phyloP scores from a whole-genome alignment of 1,139 yeast species.

The Geotrichum restrictum region DNA sequence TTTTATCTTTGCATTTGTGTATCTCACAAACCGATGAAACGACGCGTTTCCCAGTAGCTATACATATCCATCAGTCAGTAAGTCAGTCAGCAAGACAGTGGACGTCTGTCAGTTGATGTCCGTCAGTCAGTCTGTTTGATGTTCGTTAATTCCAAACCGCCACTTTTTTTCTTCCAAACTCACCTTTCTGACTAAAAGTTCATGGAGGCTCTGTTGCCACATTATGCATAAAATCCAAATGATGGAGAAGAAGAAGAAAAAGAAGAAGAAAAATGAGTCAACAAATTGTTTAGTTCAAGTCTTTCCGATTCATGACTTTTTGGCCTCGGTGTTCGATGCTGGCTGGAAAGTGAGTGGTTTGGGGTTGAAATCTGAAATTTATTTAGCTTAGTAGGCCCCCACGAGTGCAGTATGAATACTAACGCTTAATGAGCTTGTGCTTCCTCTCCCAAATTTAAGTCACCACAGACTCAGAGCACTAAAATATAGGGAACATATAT shows the following conservation, averaged over 20 bases:
- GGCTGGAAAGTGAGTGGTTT: not conserved
- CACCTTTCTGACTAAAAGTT: constrained; percentile 26
- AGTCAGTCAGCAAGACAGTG: no score
- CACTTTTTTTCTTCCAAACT: not conserved
- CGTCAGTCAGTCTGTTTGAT: no score
- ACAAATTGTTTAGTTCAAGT: not conserved
- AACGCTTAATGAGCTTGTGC: no score
- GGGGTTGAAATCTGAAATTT: no score
- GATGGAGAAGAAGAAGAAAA: not conserved
- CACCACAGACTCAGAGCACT: no score
- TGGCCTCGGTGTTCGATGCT: not conserved
- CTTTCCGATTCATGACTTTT: not conserved
- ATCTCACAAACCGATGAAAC: constrained; percentile 21
- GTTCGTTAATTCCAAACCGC: not conserved
- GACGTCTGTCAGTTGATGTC: no score
- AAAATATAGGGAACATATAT: no score
- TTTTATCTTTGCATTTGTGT: constrained; percentile 20
- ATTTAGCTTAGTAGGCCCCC: no score
- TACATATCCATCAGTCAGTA: no score
- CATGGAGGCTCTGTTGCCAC: constrained; percentile 31
- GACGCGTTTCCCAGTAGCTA: constrained; percentile 17
- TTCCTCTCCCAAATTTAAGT: no score
- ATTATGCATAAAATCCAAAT: constrained; percentile 8
- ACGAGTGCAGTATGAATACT: no score
- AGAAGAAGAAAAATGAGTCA: not conserved